Base-by-base conservation (phyloP, 305 asterid genomes). In the Fraxinus xanthoxyloides region DNA sequence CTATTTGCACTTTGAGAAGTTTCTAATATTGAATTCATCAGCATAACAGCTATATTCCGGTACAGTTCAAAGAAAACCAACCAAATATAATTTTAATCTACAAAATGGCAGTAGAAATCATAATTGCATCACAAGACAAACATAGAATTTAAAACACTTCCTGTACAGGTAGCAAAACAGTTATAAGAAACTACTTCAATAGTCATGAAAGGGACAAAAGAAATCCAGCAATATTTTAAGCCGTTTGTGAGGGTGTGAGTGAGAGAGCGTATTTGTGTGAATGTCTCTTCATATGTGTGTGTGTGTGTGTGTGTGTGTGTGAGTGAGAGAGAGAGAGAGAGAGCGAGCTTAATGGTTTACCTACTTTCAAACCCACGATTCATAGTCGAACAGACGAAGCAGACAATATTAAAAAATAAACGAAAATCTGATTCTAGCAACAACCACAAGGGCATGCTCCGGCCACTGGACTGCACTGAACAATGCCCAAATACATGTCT, bases 1-100 rank as follows among this genome's bases (percentile, higher is more conserved):
- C 88, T 93, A 88, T 86, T 83, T 88, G 81, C 86, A 89, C 97
- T 90, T 93, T 85, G 90, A 84, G 83, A 83, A 79, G 83, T 85
- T 90, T 79, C 97, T 90, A 91, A 85, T 78, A 85, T 79, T 77
- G 86, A 89, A 87, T 83, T 31, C 83, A 87, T 90, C 78, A 91
- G 88, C 85, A 85, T 76, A 82, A 77, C 40, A 75, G 63, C 21
- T 82, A n/a, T 78, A 23, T 72, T 74, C 36, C 75, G 77, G 54
- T 56, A 23, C 4, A 75, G 28, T 12, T 24, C 84, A 80, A 28
- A 30, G 9, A 54, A 38, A 65, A 84, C 31, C 34, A 63, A 76
- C 34, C 13, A 43, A 73, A 79, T 12, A 61, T 1, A 67, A 46
- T 38, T 79, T 75, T 30, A 51, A 17, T 67, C 15, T 21, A 65